phyloP scores from a whole-genome alignment of 768 basidiomycete genomes.

The Lactifluus echinatus region DNA sequence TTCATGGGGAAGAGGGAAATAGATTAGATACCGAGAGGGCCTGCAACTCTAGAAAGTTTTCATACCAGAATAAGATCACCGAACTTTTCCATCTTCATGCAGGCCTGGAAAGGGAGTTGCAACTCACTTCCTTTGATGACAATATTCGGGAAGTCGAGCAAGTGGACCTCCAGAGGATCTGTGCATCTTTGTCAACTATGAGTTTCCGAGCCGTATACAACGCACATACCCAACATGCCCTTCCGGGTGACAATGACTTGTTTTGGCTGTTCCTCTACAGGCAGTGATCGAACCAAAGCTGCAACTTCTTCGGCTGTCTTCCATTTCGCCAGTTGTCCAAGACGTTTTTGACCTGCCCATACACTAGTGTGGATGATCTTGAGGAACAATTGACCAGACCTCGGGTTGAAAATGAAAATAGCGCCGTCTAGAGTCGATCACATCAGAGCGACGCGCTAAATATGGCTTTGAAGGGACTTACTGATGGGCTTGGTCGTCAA shows the following conservation, averaged over 20 bases:
- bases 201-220: not conserved
- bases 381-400: conserved; percentile 95
- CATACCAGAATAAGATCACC: conserved; percentile 88
- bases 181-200: conserved; percentile 9
- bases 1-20: conserved; percentile 30
- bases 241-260: conserved; percentile 99
- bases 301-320: conserved; percentile 99
- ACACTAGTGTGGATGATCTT: conserved; percentile 99
- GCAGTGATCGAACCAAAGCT: conserved; percentile 90
- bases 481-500: conserved; percentile 99
- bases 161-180: conserved; percentile 95
- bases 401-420: conserved; percentile 99
- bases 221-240: conserved; percentile 86
- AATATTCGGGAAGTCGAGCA: conserved; percentile 99
- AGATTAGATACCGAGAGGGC: conserved; percentile 3
- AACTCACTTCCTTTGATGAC: conserved; percentile 99
- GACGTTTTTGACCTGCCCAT: conserved; percentile 99
- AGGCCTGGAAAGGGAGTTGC: conserved; percentile 98
- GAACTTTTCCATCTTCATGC: conserved; percentile 99
- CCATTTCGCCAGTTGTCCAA: conserved; percentile 99
- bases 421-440: conserved; percentile 57
- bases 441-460: not conserved
- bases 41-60: not conserved
- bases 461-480: conserved; percentile 28
- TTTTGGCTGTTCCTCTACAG: conserved; percentile 99